Evolutionary conservation across 805 yeast genomes (phyloP).

Genomic region (Kluyveromyces nonfermentans): DNA sequence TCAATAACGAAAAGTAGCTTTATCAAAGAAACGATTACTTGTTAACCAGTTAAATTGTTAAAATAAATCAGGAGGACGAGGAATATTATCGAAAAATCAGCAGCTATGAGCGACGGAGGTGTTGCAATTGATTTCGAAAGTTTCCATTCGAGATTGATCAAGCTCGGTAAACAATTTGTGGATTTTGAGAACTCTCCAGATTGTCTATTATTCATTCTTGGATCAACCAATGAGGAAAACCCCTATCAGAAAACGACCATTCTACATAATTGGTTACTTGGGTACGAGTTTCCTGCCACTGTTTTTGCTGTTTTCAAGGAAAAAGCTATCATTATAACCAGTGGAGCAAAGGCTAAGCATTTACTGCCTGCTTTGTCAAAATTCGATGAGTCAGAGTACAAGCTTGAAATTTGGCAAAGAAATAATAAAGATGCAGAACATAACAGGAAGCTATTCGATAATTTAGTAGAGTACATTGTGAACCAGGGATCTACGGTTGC

Average conservation of each 20-base stretch:
- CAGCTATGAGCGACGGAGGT: conserved; percentile 23
- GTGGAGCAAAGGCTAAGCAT: conserved; percentile 78
- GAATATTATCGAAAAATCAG: not conserved
- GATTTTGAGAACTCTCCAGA: conserved; percentile 28
- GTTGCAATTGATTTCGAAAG: conserved; percentile 23
- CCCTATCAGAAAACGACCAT: conserved; percentile 84
- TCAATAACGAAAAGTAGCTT: not conserved
- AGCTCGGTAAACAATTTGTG: conserved; percentile 19
- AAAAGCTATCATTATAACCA: conserved; percentile 58
- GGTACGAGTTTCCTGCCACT: conserved; percentile 95
- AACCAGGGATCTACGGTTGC: conserved; percentile 48
- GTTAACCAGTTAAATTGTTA: not conserved
- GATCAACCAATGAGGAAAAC: conserved; percentile 79
- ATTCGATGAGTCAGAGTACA: conserved; percentile 40
- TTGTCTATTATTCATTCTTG: conserved; percentile 60
- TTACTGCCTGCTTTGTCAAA: conserved; percentile 30
- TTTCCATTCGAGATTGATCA: conserved; percentile 22
- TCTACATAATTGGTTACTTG: conserved; percentile 83
- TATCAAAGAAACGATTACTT: not conserved
- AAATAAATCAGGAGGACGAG: not conserved
- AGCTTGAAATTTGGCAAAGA: conserved; percentile 56
- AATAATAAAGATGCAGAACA: conserved; percentile 68
- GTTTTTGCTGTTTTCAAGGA: conserved; percentile 54
- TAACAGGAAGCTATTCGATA: conserved; percentile 54
- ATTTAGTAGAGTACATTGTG: conserved; percentile 40